Percentiles rank a stretch among this genome's conserved stretches.
Evolutionary conservation across 345 rosid species (phyloP).

Genomic region (Hibiscus tridactylites): DNA sequence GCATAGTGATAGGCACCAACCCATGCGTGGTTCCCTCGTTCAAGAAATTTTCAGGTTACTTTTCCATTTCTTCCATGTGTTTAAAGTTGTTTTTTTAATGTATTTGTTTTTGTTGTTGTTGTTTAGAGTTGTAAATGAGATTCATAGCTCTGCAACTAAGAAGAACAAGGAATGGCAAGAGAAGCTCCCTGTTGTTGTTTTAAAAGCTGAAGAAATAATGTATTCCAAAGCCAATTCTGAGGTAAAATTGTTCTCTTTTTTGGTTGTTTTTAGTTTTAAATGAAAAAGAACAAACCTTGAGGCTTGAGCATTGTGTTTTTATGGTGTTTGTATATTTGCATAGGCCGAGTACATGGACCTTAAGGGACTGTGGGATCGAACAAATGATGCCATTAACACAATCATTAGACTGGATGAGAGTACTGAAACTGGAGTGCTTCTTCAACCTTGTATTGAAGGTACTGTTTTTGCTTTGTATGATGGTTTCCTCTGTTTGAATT

Average conservation of each 20-base stretch:
- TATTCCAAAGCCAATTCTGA: conserved; percentile 73
- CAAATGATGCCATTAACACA: conserved; percentile 41
- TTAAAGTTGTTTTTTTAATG: neutral
- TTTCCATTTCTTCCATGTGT: too few species aligned
- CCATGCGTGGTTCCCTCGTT: conserved; percentile 15
- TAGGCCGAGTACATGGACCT: too few species aligned
- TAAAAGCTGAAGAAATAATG: conserved; percentile 63
- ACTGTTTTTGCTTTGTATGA: too few species aligned
- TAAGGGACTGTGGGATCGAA: too few species aligned
- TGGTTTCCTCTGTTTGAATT: too few species aligned
- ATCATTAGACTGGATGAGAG: conserved; percentile 52
- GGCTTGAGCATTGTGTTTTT: neutral
- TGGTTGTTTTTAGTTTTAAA: too few species aligned
- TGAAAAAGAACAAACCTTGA: too few species aligned
- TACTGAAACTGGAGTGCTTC: conserved; percentile 41
- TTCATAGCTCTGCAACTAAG: neutral
- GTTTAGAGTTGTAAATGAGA: neutral
- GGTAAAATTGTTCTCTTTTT: conserved; percentile 17
- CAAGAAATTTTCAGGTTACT: neutral
- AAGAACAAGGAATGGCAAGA: conserved; percentile 49
- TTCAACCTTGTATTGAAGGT: too few species aligned
- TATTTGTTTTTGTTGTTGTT: too few species aligned
- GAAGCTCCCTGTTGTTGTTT: conserved; percentile 64
- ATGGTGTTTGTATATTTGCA: too few species aligned
- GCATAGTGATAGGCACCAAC: conserved; percentile 73